phyloP scores from a whole-genome alignment of 2,329 filamentous ascomycete species.

The Arthrinium phaeospermum region DNA sequence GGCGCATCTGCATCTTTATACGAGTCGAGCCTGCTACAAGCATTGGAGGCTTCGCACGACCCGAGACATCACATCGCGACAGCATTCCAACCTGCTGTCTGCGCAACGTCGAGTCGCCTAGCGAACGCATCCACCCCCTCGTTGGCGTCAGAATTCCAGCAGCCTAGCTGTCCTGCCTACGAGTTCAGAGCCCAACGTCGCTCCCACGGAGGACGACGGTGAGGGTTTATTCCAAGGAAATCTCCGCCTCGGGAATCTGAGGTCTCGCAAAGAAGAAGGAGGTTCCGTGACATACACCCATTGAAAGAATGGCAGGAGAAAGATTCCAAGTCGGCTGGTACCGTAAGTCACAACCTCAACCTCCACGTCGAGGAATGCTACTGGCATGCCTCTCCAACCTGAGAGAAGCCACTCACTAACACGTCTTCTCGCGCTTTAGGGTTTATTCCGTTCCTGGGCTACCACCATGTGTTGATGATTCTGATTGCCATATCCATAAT shows the following conservation, averaged over 20 bases:
- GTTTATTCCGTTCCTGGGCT: slow-evolving; percentile 72
- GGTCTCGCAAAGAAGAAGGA: not conserved
- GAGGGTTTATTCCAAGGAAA: not conserved
- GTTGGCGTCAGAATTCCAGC: not conserved
- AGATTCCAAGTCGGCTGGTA: slow-evolving; percentile 53
- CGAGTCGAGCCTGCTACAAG: not conserved
- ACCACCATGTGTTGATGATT: slow-evolving; percentile 94
- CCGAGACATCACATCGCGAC: not conserved
- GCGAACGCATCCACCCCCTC: not conserved
- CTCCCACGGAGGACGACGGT: slow-evolving; percentile 15
- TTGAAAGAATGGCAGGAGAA: slow-evolving; percentile 31
- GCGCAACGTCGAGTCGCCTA: not conserved
- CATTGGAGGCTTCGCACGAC: not conserved
- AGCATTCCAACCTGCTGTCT: not conserved
- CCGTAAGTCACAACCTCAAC: slow-evolving; percentile 9
- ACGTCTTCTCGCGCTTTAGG: slow-evolving; percentile 44
- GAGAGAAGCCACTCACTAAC: not conserved
- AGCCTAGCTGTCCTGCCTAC: not conserved
- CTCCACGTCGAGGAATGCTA: not conserved
- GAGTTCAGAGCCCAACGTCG: not conserved
- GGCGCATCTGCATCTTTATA: slow-evolving; percentile 11
- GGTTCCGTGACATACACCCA: not conserved
- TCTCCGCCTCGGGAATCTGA: slow-evolving; percentile 4
- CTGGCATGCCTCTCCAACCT: not conserved
- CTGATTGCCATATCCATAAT: slow-evolving; percentile 93